These are phyloP conservation scores for Phaeosphaeriaceae sp. DNA, from an alignment of 2,329 filamentous ascomycete genomes.

Conservation along the genomic window DNA sequence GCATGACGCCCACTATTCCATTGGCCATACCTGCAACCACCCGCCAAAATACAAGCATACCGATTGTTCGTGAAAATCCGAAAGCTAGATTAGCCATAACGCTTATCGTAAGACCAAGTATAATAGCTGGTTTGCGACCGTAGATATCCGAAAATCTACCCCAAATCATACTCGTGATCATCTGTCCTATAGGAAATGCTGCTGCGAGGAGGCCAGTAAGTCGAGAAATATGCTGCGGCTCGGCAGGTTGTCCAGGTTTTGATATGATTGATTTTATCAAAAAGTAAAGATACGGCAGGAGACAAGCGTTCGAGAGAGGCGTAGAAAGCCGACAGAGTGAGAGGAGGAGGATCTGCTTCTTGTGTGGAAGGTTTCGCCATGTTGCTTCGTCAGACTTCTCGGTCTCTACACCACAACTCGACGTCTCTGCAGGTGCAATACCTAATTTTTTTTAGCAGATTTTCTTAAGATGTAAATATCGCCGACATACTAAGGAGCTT, in stretches of 20 bases:
- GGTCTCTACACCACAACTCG: background rate
- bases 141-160: constrained; percentile 69
- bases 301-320: constrained; percentile 73
- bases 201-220: constrained; percentile 79
- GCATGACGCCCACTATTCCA: constrained; percentile 74
- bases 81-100: constrained; percentile 69
- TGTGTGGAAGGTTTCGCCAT: constrained; percentile 76
- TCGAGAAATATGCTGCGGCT: constrained; percentile 67
- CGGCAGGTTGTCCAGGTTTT: constrained; percentile 55
- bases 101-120: constrained; percentile 76
- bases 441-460: background rate
- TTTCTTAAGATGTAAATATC: background rate
- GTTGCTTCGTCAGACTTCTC: constrained; percentile 57
- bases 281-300: constrained; percentile 78
- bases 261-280: constrained; percentile 74
- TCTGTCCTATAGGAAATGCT: constrained; percentile 80
- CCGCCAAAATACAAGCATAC: constrained; percentile 67
- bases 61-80: constrained; percentile 69
- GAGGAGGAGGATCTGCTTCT: constrained; percentile 76
- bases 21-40: constrained; percentile 70
- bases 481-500: constrained; percentile 18
- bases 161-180: constrained; percentile 81
- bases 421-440: constrained; percentile 7
- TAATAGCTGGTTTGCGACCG: constrained; percentile 76
- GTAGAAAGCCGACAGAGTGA: constrained; percentile 80